A percentile compares a stretch with the other conserved stretches of the same genome.
Conservation (phyloP, 495 filamentous ascomycete genomes). For the Annulohypoxylon bovei region DNA sequence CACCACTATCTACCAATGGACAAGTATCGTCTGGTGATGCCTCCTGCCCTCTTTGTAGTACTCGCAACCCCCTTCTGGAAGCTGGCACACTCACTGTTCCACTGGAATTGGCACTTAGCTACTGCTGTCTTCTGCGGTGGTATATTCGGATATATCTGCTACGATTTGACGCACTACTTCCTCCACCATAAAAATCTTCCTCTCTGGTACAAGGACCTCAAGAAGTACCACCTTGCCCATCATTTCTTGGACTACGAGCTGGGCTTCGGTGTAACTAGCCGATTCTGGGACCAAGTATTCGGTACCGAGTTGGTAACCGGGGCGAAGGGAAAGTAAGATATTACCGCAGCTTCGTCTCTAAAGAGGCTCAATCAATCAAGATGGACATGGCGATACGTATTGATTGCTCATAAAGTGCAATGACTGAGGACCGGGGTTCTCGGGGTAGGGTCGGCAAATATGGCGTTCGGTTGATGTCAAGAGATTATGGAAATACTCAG, state of each 20-base stretch:
- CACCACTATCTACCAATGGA: constrained; percentile 99
- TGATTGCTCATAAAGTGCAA: neutral
- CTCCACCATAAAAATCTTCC: constrained; percentile 97
- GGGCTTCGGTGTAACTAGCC: constrained; percentile 98
- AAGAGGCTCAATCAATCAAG: neutral
- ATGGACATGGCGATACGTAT: constrained; percentile 13
- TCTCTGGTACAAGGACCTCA: constrained; percentile 84
- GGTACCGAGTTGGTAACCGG: constrained; percentile 78
- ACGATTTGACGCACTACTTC: constrained; percentile 99
- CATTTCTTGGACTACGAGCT: constrained; percentile 97
- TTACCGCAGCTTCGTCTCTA: neutral
- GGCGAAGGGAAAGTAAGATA: constrained; percentile 64
- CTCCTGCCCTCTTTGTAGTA: constrained; percentile 84
- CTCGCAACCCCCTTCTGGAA: constrained; percentile 94
- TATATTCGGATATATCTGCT: constrained; percentile 94
- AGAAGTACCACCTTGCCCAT: constrained; percentile 96
- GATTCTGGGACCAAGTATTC: constrained; percentile 95
- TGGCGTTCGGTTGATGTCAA: constrained; percentile 31
- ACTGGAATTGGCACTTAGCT: constrained; percentile 84
- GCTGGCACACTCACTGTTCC: constrained; percentile 85
- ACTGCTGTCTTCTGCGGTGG: constrained; percentile 84
- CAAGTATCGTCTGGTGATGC: constrained; percentile 96
- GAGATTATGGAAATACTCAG: constrained; percentile 34
- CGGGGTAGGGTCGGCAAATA: constrained; percentile 27
- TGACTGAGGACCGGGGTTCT: constrained; percentile 8